Evolutionary conservation across 768 basidiomycete genomes (phyloP).

Genomic region (Dictyophora rubrovolvata): DNA sequence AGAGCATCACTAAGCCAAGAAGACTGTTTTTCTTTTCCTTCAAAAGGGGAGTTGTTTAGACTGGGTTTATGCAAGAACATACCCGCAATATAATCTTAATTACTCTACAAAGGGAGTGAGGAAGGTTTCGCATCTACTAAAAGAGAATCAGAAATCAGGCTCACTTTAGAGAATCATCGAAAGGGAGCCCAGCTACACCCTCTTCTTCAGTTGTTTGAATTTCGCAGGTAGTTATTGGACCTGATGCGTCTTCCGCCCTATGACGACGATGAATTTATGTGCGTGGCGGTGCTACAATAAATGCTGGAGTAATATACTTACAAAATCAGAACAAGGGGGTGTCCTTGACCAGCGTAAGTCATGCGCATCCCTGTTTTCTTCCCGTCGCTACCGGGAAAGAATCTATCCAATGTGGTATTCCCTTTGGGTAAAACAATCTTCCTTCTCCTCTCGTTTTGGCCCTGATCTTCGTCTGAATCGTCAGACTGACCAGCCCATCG

Average conservation of each 20-base stretch:
- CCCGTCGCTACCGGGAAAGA: slow-evolving; percentile 13
- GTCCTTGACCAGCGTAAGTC: slow-evolving; percentile 68
- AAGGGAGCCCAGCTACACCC: slow-evolving; percentile 67
- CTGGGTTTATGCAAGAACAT: slow-evolving; percentile 8
- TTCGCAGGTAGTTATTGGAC: slow-evolving; percentile 82
- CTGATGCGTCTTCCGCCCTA: slow-evolving; percentile 68
- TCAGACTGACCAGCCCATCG: slow-evolving; percentile 40
- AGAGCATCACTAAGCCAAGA: slow-evolving; percentile 92
- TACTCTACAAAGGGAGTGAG: slow-evolving; percentile 30
- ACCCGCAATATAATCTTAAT: slow-evolving; percentile 84
- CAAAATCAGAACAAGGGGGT: slow-evolving; percentile 73
- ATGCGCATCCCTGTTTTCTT: slow-evolving; percentile 80
- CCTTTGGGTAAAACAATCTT: slow-evolving; percentile 26
- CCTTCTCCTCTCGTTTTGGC: slow-evolving; percentile 28
- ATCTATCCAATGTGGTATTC: slow-evolving; percentile 12
- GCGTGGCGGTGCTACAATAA: too few species aligned
- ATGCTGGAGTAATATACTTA: slow-evolving; percentile 28
- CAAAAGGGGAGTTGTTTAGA: neutral
- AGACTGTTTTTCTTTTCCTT: slow-evolving; percentile 37
- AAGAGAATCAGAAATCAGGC: slow-evolving; percentile 14
- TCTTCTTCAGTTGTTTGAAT: slow-evolving; percentile 81
- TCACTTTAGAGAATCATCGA: slow-evolving; percentile 58
- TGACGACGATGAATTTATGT: neutral
- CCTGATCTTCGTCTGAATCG: slow-evolving; percentile 33
- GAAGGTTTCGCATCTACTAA: neutral